phyloP scores from a whole-genome alignment of 2,329 filamentous ascomycete genomes.

The Beauveria australis region DNA sequence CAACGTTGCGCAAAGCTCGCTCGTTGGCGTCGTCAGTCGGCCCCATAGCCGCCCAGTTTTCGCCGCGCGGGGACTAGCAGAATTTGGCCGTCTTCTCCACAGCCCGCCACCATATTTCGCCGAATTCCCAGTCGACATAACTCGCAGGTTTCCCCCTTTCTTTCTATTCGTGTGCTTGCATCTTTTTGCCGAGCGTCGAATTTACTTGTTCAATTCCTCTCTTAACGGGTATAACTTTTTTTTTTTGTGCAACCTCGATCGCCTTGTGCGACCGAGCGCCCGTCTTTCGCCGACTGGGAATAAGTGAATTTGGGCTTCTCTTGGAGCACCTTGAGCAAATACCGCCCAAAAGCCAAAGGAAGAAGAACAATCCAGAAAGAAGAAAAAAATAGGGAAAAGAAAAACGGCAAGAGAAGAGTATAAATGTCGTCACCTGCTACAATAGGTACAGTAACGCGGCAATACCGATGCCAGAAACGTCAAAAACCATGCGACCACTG shows the following conservation, averaged over 20 bases:
- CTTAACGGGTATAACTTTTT: neutral
- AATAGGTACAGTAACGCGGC: neutral
- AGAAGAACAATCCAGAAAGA: neutral
- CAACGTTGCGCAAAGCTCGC: too few species aligned
- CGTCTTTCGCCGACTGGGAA: neutral
- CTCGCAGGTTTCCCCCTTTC: neutral
- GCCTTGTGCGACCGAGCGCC: neutral
- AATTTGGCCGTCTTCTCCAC: neutral
- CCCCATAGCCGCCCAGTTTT: neutral
- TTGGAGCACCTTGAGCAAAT: neutral
- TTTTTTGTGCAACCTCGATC: neutral
- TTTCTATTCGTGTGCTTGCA: neutral
- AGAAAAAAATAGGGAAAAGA: neutral
- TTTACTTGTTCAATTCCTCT: neutral
- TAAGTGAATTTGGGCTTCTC: neutral
- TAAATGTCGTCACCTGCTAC: neutral
- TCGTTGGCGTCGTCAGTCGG: neutral
- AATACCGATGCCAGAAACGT: slow-evolving; percentile 13
- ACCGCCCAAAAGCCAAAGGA: neutral
- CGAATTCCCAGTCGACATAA: neutral
- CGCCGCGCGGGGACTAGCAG: neutral
- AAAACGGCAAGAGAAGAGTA: neutral
- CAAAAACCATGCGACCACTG: slow-evolving; percentile 11
- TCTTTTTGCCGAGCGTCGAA: neutral
- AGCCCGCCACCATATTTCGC: neutral